These are phyloP conservation scores for Scutellaria baicalensis DNA, from an alignment of 257 asterid genomes.

Conservation along the genomic window DNA sequence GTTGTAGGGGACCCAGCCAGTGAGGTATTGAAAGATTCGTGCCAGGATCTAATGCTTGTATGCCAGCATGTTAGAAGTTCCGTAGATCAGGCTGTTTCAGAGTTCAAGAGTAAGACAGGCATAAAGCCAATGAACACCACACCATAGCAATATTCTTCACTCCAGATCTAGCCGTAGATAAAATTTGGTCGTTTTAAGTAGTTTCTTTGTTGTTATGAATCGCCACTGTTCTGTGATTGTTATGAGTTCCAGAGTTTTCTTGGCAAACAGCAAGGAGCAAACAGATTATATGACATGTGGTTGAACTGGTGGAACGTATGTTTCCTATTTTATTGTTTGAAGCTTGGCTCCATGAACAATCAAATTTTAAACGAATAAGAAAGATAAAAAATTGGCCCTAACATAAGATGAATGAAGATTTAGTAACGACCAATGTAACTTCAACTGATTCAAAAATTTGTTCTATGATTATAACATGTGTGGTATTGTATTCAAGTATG, in stretches of 20 bases:
- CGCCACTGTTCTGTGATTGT: too few relatives aligned
- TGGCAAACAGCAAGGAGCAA: too few relatives aligned
- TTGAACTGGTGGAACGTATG: too few relatives aligned
- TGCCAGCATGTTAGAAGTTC: slow-evolving; percentile 66
- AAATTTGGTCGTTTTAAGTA: background rate
- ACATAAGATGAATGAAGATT: too few relatives aligned
- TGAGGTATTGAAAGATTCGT: slow-evolving; percentile 74
- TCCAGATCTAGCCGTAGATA: background rate
- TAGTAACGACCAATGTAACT: too few relatives aligned
- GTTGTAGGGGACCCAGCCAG: slow-evolving; percentile 73
- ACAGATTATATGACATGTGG: too few relatives aligned
- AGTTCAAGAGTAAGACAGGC: slow-evolving; percentile 43
- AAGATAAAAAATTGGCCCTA: too few relatives aligned
- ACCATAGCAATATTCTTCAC: background rate
- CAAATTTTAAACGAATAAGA: background rate
- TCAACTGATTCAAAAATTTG: background rate
- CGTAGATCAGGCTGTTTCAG: slow-evolving; percentile 56
- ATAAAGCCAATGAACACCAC: slow-evolving; percentile 25
- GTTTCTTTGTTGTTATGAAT: background rate
- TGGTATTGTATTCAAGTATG: background rate
- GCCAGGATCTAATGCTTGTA: slow-evolving; percentile 70
- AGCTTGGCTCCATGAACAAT: background rate
- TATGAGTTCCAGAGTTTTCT: too few relatives aligned
- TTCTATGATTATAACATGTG: background rate
- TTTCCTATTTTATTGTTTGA: background rate